These are phyloP conservation scores for Scalesia atractyloides DNA, from an alignment of 129 eudicot species.

Conservation along the genomic window DNA sequence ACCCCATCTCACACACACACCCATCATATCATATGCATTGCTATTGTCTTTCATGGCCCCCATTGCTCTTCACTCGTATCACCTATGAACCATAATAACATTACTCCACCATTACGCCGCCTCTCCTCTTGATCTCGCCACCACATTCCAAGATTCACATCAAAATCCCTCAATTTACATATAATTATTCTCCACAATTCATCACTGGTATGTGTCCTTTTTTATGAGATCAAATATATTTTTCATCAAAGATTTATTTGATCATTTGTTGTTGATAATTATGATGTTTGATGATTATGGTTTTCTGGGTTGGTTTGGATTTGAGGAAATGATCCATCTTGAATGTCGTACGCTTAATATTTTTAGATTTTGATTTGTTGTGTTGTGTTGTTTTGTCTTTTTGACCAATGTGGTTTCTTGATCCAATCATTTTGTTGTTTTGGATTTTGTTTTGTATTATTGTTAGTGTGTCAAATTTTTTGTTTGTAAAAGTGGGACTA, in stretches of 20 bases:
- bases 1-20: conserved; percentile 8
- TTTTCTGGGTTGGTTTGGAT: conserved; percentile 24
- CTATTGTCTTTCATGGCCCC: conserved; percentile 40
- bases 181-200: background rate
- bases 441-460: background rate
- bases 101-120: conserved; percentile 31
- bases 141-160: conserved; percentile 21
- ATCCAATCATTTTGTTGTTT: conserved; percentile 20
- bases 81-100: conserved; percentile 11
- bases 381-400: conserved; percentile 25
- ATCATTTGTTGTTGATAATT: background rate
- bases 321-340: conserved; percentile 22
- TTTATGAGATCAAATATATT: conserved; percentile 25
- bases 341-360: conserved; percentile 20
- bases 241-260: conserved; percentile 1
- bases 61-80: conserved; percentile 42
- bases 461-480: background rate
- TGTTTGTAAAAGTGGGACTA: background rate
- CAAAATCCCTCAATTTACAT: background rate
- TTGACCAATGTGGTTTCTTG: conserved; percentile 25
- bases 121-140: conserved; percentile 28
- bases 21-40: conserved; percentile 46
- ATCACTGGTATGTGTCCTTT: conserved; percentile 32
- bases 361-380: background rate
- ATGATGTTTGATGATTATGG: conserved; percentile 29